Conservation (phyloP, 345 rosid genomes). For the Euphorbia pulcherrima region DNA sequence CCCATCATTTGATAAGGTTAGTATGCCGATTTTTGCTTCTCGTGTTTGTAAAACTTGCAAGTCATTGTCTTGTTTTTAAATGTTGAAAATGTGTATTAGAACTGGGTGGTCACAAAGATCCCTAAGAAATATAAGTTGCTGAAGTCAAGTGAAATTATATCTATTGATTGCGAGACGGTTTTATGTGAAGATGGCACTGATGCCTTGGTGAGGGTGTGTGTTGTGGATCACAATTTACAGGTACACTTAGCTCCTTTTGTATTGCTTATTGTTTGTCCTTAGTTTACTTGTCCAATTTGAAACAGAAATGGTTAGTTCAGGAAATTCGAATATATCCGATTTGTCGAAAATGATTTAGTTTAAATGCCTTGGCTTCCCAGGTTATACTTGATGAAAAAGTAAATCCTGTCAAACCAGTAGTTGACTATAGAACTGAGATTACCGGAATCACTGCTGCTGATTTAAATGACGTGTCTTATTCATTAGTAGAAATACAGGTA, state of each 20-base stretch:
- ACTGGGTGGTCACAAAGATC: conserved; percentile 56
- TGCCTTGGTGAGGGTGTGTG: conserved; percentile 73
- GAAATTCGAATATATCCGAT: background rate
- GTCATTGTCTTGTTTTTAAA: conserved; percentile 1
- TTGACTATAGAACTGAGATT: conserved; percentile 63
- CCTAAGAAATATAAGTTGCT: conserved; percentile 41
- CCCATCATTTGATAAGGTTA: conserved; percentile 61
- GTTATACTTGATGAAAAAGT: conserved; percentile 71
- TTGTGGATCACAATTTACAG: conserved; percentile 67
- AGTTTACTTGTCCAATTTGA: background rate
- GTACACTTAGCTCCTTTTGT: conserved; percentile 28
- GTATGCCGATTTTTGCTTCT: conserved; percentile 14
- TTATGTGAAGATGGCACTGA: conserved; percentile 87
- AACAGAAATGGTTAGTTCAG: too few species aligned
- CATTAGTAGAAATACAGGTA: conserved; percentile 83
- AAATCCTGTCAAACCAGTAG: conserved; percentile 61
- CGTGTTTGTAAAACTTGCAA: background rate
- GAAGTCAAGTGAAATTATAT: conserved; percentile 46
- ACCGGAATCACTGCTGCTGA: conserved; percentile 74
- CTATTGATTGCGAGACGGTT: conserved; percentile 99
- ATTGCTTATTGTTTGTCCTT: background rate
- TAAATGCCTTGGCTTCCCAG: conserved; percentile 37
- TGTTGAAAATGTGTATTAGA: conserved; percentile 39
- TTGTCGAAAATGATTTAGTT: background rate
- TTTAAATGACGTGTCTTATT: conserved; percentile 53